These are phyloP conservation scores for Pugionium dolabratum DNA, from an alignment of 345 rosid genomes.

Conservation along the genomic window DNA sequence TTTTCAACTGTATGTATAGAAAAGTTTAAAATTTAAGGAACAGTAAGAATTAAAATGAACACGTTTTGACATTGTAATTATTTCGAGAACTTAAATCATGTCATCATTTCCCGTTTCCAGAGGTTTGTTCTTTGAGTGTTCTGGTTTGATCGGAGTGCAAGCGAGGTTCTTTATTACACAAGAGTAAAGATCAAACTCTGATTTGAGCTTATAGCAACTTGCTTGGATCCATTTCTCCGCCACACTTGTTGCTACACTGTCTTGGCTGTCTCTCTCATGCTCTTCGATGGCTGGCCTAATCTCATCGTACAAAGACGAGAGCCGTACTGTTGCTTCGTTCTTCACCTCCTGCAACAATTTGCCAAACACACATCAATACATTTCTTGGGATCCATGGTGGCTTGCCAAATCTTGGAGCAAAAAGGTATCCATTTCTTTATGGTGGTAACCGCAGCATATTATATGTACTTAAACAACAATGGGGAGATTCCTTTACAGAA, in stretches of 20 bases:
- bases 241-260: slow-evolving; percentile 82
- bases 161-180: slow-evolving; percentile 64
- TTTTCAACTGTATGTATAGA: background rate
- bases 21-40: background rate
- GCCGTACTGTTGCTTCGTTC: slow-evolving; percentile 63
- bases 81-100: slow-evolving; percentile 36
- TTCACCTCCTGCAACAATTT: slow-evolving; percentile 59
- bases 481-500: background rate
- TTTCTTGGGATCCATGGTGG: too few relatives aligned
- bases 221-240: slow-evolving; percentile 98
- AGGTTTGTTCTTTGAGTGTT: slow-evolving; percentile 36
- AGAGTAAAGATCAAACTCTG: slow-evolving; percentile 84
- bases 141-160: slow-evolving; percentile 50
- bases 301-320: slow-evolving; percentile 64
- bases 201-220: slow-evolving; percentile 71
- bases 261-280: slow-evolving; percentile 95
- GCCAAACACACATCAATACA: background rate
- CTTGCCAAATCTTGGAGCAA: background rate
- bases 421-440: background rate
- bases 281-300: slow-evolving; percentile 93
- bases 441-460: background rate
- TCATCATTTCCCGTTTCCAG: slow-evolving; percentile 27
- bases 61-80: too few relatives aligned
- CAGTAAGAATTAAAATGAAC: too few relatives aligned
- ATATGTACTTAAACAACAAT: background rate